A percentile compares a stretch with the other conserved stretches of the same genome.
These are phyloP conservation scores for Globisporangium ultimum DNA, from an alignment of 352 stramenopile species.

Conservation along the genomic window DNA sequence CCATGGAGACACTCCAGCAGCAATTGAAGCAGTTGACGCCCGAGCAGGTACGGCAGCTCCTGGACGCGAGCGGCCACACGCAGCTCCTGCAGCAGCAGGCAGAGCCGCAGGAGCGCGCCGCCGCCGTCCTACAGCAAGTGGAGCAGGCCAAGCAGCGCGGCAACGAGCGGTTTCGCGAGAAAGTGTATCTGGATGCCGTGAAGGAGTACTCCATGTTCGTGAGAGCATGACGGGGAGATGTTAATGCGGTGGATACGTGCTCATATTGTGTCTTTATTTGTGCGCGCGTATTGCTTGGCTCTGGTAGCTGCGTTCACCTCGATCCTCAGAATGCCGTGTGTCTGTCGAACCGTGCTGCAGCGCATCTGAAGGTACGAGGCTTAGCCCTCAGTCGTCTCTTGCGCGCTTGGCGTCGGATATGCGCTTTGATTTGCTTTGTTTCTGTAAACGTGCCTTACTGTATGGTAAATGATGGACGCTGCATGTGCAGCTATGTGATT, in stretches of 20 bases:
- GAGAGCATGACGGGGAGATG: neutral
- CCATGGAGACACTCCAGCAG: constrained; percentile 26
- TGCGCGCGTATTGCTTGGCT: neutral
- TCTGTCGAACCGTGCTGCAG: constrained; percentile 67
- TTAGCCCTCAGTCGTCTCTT: neutral
- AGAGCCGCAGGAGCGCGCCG: neutral
- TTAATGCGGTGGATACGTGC: neutral
- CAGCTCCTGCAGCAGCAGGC: constrained; percentile 19
- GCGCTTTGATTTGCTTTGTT: neutral
- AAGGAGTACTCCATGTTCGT: constrained; percentile 43
- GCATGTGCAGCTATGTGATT: constrained; percentile 28
- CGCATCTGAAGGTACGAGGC: constrained; percentile 50
- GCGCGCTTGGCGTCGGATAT: neutral
- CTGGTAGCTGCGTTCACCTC: constrained; percentile 42
- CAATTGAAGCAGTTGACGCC: constrained; percentile 25
- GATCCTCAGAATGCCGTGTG: constrained; percentile 34
- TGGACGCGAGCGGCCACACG: constrained; percentile 27
- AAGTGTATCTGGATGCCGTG: constrained; percentile 30
- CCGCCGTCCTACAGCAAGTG: constrained; percentile 7
- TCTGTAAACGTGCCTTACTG: neutral
- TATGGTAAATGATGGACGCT: neutral
- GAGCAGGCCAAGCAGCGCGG: constrained; percentile 38
- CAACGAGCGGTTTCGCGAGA: constrained; percentile 50
- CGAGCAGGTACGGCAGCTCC: constrained; percentile 28
- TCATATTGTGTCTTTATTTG: neutral